phyloP scores from a whole-genome alignment of 768 basidiomycete genomes.

The Auriscalpium orientale region DNA sequence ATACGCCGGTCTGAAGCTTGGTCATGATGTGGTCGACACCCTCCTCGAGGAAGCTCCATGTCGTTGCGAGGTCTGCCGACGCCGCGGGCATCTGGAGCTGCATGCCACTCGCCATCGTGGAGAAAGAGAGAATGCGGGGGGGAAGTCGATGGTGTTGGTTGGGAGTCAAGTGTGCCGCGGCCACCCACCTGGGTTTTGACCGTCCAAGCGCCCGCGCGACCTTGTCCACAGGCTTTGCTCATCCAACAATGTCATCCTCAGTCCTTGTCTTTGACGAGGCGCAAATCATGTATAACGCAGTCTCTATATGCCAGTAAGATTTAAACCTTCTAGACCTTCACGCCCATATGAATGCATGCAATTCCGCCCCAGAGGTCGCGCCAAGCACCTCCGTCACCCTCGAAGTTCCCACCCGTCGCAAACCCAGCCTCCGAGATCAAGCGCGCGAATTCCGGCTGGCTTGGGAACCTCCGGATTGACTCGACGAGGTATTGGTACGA shows the following conservation, averaged over 20 bases:
- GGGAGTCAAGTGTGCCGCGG: not conserved
- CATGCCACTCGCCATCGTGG: slow-evolving; percentile 5
- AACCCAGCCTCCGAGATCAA: slow-evolving; percentile 90
- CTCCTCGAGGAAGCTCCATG: slow-evolving; percentile 84
- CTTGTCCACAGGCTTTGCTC: no score
- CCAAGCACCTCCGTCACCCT: slow-evolving; percentile 81
- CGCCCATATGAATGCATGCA: slow-evolving; percentile 77
- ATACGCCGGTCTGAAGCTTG: slow-evolving; percentile 80
- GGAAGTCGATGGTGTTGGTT: not conserved
- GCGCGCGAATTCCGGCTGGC: slow-evolving; percentile 77
- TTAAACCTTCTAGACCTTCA: slow-evolving; percentile 45
- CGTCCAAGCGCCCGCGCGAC: not conserved
- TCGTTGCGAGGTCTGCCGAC: slow-evolving; percentile 66
- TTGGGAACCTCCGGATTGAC: slow-evolving; percentile 90
- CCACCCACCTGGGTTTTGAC: not conserved
- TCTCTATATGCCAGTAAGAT: no score
- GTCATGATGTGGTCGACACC: slow-evolving; percentile 91
- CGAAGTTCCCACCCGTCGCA: slow-evolving; percentile 46
- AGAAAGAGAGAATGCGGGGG: not conserved
- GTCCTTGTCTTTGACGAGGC: not conserved
- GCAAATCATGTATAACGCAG: not conserved
- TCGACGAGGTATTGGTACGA: slow-evolving; percentile 98
- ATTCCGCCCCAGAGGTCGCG: slow-evolving; percentile 82
- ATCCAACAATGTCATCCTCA: not conserved
- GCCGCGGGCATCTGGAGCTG: slow-evolving; percentile 49